A percentile compares a stretch with the other conserved stretches of the same genome.
These are phyloP conservation scores for Halocafeteria seosinensis DNA, from an alignment of 108 stramenopile species.

Conservation along the genomic window DNA sequence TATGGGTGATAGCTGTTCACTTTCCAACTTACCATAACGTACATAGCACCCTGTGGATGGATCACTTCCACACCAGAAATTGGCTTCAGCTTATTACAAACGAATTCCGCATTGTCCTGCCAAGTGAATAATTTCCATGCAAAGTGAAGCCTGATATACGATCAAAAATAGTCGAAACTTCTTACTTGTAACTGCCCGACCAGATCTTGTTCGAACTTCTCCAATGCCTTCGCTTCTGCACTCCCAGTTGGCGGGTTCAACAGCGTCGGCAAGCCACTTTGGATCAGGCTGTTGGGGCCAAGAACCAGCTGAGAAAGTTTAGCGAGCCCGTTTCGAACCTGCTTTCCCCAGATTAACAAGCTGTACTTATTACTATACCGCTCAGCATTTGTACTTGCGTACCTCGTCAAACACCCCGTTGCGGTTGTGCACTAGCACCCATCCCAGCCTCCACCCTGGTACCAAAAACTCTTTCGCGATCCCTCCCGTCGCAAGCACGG, in stretches of 20 bases:
- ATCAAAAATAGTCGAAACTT: too few species aligned
- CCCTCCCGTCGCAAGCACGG: slow-evolving; percentile 63
- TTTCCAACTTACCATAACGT: slow-evolving; percentile 56
- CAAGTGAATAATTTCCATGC: too few species aligned
- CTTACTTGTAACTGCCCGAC: slow-evolving; percentile 36
- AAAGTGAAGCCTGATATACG: too few species aligned
- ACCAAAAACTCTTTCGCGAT: slow-evolving; percentile 75
- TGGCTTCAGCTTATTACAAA: slow-evolving; percentile 25
- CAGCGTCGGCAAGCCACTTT: slow-evolving; percentile 53
- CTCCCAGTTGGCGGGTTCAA: slow-evolving; percentile 27
- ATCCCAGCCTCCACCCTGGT: slow-evolving; percentile 43
- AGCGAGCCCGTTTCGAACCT: slow-evolving; percentile 48
- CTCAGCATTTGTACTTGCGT: too few species aligned
- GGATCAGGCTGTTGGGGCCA: slow-evolving; percentile 57
- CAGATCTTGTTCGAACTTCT: slow-evolving; percentile 42
- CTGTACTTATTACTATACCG: too few species aligned
- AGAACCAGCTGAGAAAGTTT: slow-evolving; percentile 58
- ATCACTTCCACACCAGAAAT: slow-evolving; percentile 51
- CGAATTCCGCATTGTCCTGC: slow-evolving; percentile 45
- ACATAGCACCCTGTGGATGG: slow-evolving; percentile 64
- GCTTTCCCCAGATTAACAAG: too few species aligned
- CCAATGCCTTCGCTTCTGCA: slow-evolving; percentile 21
- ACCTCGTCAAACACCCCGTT: slow-evolving; percentile 45
- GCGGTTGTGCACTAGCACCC: slow-evolving; percentile 20
- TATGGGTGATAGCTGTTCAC: too few species aligned